Evolutionary conservation across 176 grass and related monocot genomes (phyloP), one percentile per base, ranked within the genome.

Genomic region (Avena eriantha): DNA sequence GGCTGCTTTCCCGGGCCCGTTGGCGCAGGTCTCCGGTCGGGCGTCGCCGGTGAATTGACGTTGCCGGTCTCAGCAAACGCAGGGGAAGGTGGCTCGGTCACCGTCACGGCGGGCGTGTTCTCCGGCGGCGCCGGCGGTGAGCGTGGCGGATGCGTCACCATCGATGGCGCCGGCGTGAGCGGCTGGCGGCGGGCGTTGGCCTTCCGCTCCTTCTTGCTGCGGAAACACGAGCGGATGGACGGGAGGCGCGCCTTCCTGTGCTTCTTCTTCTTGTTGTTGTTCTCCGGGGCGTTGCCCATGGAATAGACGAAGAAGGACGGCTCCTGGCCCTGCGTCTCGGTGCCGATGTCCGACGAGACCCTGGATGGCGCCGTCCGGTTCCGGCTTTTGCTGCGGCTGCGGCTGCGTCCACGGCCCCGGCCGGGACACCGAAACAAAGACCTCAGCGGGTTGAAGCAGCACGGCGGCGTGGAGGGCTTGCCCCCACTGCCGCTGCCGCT

Each of bases 301-400:
- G 89, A 63, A 64, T 91, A 91, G 77, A 85, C 89, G 76, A 88
- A 91, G 85, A 88, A 88, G 17, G 89, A 88, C 17, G 89, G 85
- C 41, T 91, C 89, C 59, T 91, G 85, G 10, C 12, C 36, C 16
- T 64, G 72, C 79, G 69, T 75, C 76, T 84, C 75, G 13, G 76
- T 41, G 39, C 21, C 59, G 69, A 22, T 17, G 74, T 77, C 69
- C 7, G 41, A 8, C 21, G 76, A 61, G 16, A 88, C 90, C 43
- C n/a, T 85, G 60, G 82, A 88, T 18, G 86, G 86, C 10, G 86
- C 76, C 82, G 86, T 55, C 77, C 50, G 51, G 29, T 81, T 78
- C 77, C 77, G 77, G 8, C 66, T 73, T 41, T 58, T 55, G 53
- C 89, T 74, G 18, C 80, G 79, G 73, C 54, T 70, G 48, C 74